Evolutionary conservation across 352 stramenopile species (phyloP), one percentile per base, ranked within the genome.

Genomic region (Phytophthora sojae): DNA sequence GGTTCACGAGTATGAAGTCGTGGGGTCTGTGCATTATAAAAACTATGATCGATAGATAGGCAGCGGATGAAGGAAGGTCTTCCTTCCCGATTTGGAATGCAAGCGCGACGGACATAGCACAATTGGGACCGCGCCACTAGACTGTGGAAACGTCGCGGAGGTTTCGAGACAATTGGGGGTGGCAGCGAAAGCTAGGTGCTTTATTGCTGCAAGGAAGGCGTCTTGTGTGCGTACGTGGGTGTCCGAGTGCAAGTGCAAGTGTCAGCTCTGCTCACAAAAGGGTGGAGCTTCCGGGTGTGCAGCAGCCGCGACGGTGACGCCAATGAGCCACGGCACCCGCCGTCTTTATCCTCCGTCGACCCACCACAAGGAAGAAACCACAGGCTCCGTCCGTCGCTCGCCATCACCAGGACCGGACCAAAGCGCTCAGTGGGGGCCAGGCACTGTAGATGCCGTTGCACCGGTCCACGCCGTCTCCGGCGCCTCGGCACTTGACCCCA

Each of bases 281-380:
- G 21, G 21, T 8, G n/a, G 32, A 70, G 56, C 26, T 63, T 23
- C 26, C 30, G 15, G 37, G 51, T 23, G 39, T 56, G 30, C 59
- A 45, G 32, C 14, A 53, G 19, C 25, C 55, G 47, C 29, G 57
- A 69, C 51, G 51, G 59, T 58, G 65, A 66, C 71, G 67, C 71
- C 71, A 78, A 78, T 78, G 71, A 78, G 42, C 71, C 66, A 75
- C 66, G 57, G 61, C 56, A 61, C 17, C 61, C n/a, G 51, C 57
- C 61, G 71, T 65, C 66, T 75, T 64, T 55, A 37, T 62, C 32
- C 21, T 17, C 58, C 65, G 45, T 62, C 21, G 44, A 67, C 35
- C 21, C 57, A 61, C 55, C 64, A 64, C 19, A 23, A 64, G 47
- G 30, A 37, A 50, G 23, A 57, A 32, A 61, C 49, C 25, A 19